phyloP scores from a whole-genome alignment of 495 filamentous ascomycete genomes.

The Margaritispora aquatica region DNA sequence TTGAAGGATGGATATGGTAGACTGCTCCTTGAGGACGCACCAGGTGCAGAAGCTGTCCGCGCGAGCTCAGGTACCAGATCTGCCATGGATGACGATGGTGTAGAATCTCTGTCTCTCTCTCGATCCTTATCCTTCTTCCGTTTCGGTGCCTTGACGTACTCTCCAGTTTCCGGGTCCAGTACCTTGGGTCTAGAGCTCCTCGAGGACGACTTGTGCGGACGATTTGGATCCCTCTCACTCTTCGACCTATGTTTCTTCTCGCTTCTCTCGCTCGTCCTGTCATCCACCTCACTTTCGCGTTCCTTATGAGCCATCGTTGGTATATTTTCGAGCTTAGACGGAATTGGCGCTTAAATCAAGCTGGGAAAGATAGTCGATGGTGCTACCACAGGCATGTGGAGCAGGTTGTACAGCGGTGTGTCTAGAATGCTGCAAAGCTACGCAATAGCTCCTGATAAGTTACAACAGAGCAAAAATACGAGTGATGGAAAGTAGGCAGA shows the following conservation, averaged over 20 bases:
- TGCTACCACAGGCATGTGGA: not conserved
- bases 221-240: slow-evolving; percentile 23
- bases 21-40: slow-evolving; percentile 44
- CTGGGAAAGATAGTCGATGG: not conserved
- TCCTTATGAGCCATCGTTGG: slow-evolving; percentile 21
- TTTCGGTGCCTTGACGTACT: slow-evolving; percentile 16
- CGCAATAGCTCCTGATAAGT: not conserved
- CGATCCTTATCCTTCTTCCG: slow-evolving; percentile 18
- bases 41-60: slow-evolving; percentile 29
- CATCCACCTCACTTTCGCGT: slow-evolving; percentile 16
- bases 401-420: not conserved
- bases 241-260: slow-evolving; percentile 22
- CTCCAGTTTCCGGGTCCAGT: slow-evolving; percentile 24
- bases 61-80: slow-evolving; percentile 45
- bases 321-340: slow-evolving; percentile 1
- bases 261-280: slow-evolving; percentile 21
- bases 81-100: slow-evolving; percentile 18
- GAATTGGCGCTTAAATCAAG: slow-evolving; percentile 17
- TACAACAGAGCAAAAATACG: not conserved
- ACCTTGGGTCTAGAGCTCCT: slow-evolving; percentile 21
- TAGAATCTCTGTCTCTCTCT: slow-evolving; percentile 14
- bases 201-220: slow-evolving; percentile 21
- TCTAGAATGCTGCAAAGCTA: not conserved
- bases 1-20: slow-evolving; percentile 81
- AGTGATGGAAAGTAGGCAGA: not conserved